phyloP scores from a whole-genome alignment of 805 yeast species.

The Metschnikowia amazonensis region DNA sequence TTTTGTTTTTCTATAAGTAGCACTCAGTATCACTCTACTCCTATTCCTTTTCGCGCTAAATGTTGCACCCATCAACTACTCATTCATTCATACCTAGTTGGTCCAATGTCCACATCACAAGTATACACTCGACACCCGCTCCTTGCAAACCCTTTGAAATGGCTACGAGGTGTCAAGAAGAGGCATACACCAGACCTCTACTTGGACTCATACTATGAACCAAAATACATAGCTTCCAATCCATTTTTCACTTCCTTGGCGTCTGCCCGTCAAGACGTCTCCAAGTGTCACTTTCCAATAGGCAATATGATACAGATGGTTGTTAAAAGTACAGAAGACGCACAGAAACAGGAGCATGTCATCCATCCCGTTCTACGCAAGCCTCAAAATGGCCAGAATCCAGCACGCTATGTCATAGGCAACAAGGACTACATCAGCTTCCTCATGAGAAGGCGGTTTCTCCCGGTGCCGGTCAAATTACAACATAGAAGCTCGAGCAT shows the following conservation, averaged over 20 bases:
- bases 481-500: constrained; percentile 9
- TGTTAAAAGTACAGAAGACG: constrained; percentile 6
- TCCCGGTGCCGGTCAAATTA: constrained; percentile 26
- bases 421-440: constrained; percentile 21
- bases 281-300: constrained; percentile 23
- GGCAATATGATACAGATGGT: constrained; percentile 25
- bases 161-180: constrained; percentile 21
- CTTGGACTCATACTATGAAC: constrained; percentile 17
- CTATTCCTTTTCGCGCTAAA: neutral
- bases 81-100: neutral
- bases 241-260: constrained; percentile 27
- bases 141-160: constrained; percentile 28
- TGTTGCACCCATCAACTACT: neutral
- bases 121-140: constrained; percentile 25
- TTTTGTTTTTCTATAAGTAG: too few species aligned
- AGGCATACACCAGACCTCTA: constrained; percentile 24
- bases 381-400: constrained; percentile 16
- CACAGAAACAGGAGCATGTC: constrained; percentile 1
- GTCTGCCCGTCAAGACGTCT: constrained; percentile 26
- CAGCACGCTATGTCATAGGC: constrained; percentile 28
- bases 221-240: constrained; percentile 19
- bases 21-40: neutral
- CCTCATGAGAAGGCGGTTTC: constrained; percentile 18
- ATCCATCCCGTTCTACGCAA: constrained; percentile 20
- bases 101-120: constrained; percentile 1